These are phyloP conservation scores for Fusarium tupiense DNA, from an alignment of 2,329 filamentous ascomycete genomes.

Conservation along the genomic window DNA sequence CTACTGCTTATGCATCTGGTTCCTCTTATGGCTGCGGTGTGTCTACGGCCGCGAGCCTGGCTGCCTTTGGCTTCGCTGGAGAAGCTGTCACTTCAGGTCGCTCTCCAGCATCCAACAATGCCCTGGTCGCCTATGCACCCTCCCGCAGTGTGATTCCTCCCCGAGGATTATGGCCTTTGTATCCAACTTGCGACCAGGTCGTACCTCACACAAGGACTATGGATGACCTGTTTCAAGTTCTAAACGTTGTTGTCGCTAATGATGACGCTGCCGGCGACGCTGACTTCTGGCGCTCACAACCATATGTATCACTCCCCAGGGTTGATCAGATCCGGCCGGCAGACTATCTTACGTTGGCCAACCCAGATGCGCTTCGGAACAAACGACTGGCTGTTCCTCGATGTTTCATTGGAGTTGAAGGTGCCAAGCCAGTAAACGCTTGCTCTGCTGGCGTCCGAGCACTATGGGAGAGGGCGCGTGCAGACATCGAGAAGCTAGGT, in stretches of 20 bases:
- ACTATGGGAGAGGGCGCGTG: background rate
- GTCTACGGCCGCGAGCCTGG: conserved; percentile 60
- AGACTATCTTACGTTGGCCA: background rate
- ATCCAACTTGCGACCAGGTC: conserved; percentile 64
- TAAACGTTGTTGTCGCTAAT: conserved; percentile 57
- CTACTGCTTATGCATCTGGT: conserved; percentile 65
- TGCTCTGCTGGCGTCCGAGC: background rate
- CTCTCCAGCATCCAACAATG: conserved; percentile 66
- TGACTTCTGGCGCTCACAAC: conserved; percentile 61
- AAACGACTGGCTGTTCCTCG: background rate
- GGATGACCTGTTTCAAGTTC: conserved; percentile 58
- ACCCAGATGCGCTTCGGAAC: background rate
- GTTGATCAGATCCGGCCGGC: background rate
- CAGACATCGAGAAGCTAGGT: fast-evolving
- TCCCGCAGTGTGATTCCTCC: conserved; percentile 62
- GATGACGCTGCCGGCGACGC: conserved; percentile 46
- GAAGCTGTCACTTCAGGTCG: conserved; percentile 67
- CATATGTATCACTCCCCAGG: background rate
- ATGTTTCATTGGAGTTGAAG: background rate
- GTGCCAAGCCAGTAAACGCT: background rate
- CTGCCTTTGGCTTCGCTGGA: conserved; percentile 62
- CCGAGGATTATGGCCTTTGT: conserved; percentile 64
- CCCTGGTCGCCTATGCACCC: conserved; percentile 64
- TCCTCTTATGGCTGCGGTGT: conserved; percentile 67
- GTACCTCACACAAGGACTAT: conserved; percentile 63